Conservation (phyloP, 768 basidiomycete species). For the Symmetrospora coprosmae region DNA sequence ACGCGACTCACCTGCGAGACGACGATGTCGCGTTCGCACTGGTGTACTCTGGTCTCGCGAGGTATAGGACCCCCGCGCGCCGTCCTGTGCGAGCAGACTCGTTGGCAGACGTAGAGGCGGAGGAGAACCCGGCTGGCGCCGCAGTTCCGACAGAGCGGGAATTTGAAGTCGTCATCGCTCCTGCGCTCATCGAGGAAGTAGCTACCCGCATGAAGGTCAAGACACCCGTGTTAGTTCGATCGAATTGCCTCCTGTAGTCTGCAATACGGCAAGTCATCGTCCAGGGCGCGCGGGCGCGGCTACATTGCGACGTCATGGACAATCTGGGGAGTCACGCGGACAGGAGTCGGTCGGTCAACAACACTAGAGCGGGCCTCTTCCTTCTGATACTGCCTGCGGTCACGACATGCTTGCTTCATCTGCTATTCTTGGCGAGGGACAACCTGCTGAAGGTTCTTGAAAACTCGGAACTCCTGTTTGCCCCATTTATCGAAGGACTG, state of each 20-base stretch:
- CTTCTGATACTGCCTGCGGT: too few species aligned
- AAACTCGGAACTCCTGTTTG: background rate
- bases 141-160: too few species aligned
- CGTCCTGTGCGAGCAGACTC: too few species aligned
- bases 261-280: too few species aligned
- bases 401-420: background rate
- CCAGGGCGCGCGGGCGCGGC: too few species aligned
- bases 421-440: background rate
- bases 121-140: conserved; percentile 23
- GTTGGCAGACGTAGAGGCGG: background rate
- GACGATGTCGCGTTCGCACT: conserved; percentile 83
- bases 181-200: conserved; percentile 4
- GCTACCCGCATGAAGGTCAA: conserved; percentile 1
- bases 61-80: conserved; percentile 37
- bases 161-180: background rate
- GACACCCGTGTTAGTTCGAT: conserved; percentile 1
- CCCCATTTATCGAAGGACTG: background rate
- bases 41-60: conserved; percentile 68
- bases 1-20: conserved; percentile 60
- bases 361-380: too few species aligned
- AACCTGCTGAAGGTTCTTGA: background rate
- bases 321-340: too few species aligned
- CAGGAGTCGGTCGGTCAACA: too few species aligned
- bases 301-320: too few species aligned
- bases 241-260: too few species aligned